Percentiles rank a stretch among this genome's conserved stretches.
Conservation (phyloP, 1,139 yeast genomes). For the Candida sp. region DNA sequence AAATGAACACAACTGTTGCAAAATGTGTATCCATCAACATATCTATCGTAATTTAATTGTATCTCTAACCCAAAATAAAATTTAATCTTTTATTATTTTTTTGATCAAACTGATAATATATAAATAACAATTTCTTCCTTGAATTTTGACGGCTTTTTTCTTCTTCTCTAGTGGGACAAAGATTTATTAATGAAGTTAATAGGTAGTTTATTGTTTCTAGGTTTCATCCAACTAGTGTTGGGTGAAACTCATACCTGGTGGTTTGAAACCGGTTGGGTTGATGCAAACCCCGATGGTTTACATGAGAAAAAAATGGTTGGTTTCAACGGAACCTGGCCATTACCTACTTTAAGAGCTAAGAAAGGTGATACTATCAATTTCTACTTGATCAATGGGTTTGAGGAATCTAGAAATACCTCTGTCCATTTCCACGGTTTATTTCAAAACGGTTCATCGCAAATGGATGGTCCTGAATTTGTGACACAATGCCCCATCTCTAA, state of each 20-base stretch:
- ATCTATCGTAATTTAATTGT: too few relatives aligned
- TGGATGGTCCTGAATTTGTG: constrained; percentile 80
- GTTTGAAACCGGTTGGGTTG: constrained; percentile 53
- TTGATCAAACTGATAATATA: neutral
- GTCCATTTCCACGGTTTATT: constrained; percentile 77
- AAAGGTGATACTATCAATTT: constrained; percentile 60
- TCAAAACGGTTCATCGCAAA: constrained; percentile 55
- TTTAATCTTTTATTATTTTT: too few relatives aligned
- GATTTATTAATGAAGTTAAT: constrained; percentile 8
- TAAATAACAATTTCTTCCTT: neutral
- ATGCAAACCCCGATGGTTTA: constrained; percentile 65
- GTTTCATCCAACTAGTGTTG: constrained; percentile 10
- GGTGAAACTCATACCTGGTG: constrained; percentile 51
- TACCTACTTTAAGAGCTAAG: constrained; percentile 63
- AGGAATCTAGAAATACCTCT: constrained; percentile 49
- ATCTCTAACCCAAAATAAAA: too few relatives aligned
- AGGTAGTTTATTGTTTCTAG: constrained; percentile 8
- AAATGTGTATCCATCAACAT: too few relatives aligned
- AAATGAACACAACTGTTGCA: too few relatives aligned
- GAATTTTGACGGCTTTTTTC: neutral
- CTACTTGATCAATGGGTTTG: constrained; percentile 56
- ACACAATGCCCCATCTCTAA: constrained; percentile 79
- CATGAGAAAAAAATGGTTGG: constrained; percentile 54
- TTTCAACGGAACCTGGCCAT: constrained; percentile 70
- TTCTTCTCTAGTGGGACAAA: neutral